These are phyloP conservation scores for Prunella vulgaris DNA, from an alignment of 257 asterid genomes.

Conservation along the genomic window DNA sequence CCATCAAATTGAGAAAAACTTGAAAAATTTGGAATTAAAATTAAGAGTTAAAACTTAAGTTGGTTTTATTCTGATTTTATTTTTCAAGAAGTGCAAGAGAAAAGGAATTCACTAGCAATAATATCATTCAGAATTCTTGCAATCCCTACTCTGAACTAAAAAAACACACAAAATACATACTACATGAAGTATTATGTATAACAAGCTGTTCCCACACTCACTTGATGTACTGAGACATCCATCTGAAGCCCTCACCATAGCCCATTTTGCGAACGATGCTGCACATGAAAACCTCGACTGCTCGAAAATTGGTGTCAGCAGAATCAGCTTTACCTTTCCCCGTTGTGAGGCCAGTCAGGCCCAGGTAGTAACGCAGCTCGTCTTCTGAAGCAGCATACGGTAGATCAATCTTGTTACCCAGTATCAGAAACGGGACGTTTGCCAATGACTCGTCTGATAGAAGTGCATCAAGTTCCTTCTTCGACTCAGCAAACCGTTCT, in stretches of 20 bases:
- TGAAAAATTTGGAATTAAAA: no score
- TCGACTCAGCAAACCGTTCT: slow-evolving; percentile 43
- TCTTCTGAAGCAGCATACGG: slow-evolving; percentile 48
- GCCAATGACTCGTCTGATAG: slow-evolving; percentile 34
- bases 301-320: slow-evolving; percentile 26
- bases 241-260: slow-evolving; percentile 51
- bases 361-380: slow-evolving; percentile 35
- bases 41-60: no score
- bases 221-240: slow-evolving; percentile 44
- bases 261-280: slow-evolving; percentile 58
- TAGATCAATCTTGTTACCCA: slow-evolving; percentile 46
- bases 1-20: no score
- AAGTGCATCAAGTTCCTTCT: slow-evolving; percentile 47
- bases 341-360: slow-evolving; percentile 37
- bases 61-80: background rate
- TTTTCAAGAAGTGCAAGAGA: background rate
- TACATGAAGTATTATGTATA: background rate
- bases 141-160: background rate
- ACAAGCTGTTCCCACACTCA: slow-evolving; percentile 3
- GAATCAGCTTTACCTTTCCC: slow-evolving; percentile 37
- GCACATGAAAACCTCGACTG: slow-evolving; percentile 48
- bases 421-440: slow-evolving; percentile 42
- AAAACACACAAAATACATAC: background rate
- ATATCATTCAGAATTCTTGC: background rate
- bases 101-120: background rate